Conservation (phyloP, 129 eudicot genomes). For the Glebionis coronaria region DNA sequence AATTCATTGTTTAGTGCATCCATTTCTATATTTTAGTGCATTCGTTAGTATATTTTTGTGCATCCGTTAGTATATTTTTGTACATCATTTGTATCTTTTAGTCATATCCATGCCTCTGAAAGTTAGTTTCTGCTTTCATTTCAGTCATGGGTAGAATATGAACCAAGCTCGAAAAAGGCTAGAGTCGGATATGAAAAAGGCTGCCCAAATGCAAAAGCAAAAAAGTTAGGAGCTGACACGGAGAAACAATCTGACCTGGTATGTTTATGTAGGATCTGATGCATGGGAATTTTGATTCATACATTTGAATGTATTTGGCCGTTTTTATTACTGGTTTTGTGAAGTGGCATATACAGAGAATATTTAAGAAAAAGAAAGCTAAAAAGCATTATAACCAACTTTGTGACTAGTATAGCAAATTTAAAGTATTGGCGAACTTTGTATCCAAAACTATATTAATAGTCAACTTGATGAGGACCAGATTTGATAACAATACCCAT, state of each 20-base stretch:
- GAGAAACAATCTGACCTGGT: slow-evolving; percentile 50
- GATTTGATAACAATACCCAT: not conserved
- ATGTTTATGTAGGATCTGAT: slow-evolving; percentile 17
- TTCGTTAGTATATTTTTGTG: no score
- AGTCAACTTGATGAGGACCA: not conserved
- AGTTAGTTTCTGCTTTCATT: no score
- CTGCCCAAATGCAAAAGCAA: slow-evolving; percentile 45
- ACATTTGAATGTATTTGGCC: not conserved
- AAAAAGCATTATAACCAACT: not conserved
- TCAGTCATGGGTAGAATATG: no score
- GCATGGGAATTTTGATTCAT: not conserved
- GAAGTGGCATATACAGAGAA: not conserved
- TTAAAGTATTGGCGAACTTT: slow-evolving; percentile 1
- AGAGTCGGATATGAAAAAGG: slow-evolving; percentile 39
- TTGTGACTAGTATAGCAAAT: slow-evolving; percentile 10
- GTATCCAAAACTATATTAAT: not conserved
- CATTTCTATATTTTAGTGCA: no score
- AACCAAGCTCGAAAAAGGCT: slow-evolving; percentile 45
- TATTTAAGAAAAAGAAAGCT: not conserved
- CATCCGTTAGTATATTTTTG: no score
- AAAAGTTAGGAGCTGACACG: no score
- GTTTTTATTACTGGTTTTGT: no score
- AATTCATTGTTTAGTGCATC: no score
- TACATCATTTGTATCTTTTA: no score
- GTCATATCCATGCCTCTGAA: no score